Percentiles rank a stretch among this genome's conserved stretches.
phyloP scores from a whole-genome alignment of 495 filamentous ascomycete genomes.

The Penicillium cinerascens region DNA sequence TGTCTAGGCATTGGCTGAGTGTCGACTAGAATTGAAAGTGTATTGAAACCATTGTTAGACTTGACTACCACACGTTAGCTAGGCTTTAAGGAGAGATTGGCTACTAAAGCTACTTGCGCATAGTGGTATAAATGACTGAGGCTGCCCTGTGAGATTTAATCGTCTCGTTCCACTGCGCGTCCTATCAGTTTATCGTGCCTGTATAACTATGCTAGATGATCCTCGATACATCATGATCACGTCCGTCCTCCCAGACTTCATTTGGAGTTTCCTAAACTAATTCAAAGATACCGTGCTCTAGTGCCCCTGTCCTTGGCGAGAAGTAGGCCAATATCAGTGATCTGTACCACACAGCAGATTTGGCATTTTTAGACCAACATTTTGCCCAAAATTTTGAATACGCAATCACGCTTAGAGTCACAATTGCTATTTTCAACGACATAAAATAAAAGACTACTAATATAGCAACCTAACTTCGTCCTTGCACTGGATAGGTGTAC shows the following conservation, averaged over 20 bases:
- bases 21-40: not conserved
- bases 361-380: not conserved
- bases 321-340: slow-evolving; percentile 11
- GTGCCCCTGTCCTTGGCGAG: slow-evolving; percentile 9
- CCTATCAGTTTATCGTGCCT: slow-evolving; percentile 2
- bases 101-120: not conserved
- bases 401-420: not conserved
- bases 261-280: slow-evolving; percentile 6
- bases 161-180: not conserved
- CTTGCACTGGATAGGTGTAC: not conserved
- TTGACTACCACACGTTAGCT: not conserved
- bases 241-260: slow-evolving; percentile 2
- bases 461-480: not conserved
- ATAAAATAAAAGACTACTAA: not conserved
- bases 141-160: not conserved
- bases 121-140: not conserved
- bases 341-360: not conserved
- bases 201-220: slow-evolving; percentile 5
- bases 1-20: not conserved
- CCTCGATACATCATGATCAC: slow-evolving; percentile 7
- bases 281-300: not conserved
- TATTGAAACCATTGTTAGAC: not conserved
- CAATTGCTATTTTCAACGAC: not conserved
- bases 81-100: not conserved
- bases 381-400: not conserved